Evolutionary conservation across 495 filamentous ascomycete species (phyloP).

Genomic region (Hypoxylon lienhwacheense): DNA sequence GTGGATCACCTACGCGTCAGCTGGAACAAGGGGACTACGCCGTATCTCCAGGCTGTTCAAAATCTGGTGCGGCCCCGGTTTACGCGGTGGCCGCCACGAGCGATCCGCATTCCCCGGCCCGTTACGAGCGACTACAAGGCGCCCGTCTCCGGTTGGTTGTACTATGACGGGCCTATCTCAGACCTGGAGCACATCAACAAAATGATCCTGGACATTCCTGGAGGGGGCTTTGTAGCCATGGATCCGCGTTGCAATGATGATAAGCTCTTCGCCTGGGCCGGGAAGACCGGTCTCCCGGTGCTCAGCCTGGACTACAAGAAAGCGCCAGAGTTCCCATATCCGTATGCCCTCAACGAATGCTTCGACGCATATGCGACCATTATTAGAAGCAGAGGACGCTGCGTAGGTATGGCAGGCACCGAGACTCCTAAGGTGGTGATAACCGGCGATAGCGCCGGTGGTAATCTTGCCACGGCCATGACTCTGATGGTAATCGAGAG

Average conservation of each 20-base stretch:
- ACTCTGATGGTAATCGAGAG: slow-evolving; percentile 86
- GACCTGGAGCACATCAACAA: slow-evolving; percentile 74
- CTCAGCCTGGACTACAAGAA: slow-evolving; percentile 92
- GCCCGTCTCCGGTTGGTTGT: slow-evolving; percentile 85
- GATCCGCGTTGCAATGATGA: slow-evolving; percentile 87
- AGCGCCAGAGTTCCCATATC: slow-evolving; percentile 92
- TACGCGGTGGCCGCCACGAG: slow-evolving; percentile 75
- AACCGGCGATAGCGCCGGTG: slow-evolving; percentile 90
- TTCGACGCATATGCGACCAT: slow-evolving; percentile 91
- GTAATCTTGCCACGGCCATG: slow-evolving; percentile 81
- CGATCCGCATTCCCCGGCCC: slow-evolving; percentile 81
- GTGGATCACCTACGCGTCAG: slow-evolving; percentile 89
- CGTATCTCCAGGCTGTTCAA: slow-evolving; percentile 73
- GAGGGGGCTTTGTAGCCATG: slow-evolving; percentile 96
- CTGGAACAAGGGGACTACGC: slow-evolving; percentile 91
- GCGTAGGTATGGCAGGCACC: slow-evolving; percentile 78
- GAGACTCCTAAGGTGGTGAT: slow-evolving; percentile 73
- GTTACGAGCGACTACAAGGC: slow-evolving; percentile 75
- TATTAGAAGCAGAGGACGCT: slow-evolving; percentile 72
- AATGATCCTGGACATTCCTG: slow-evolving; percentile 88
- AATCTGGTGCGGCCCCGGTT: slow-evolving; percentile 73
- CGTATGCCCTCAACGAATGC: slow-evolving; percentile 93
- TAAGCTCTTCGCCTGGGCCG: slow-evolving; percentile 87
- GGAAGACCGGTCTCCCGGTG: slow-evolving; percentile 78
- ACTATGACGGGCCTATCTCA: slow-evolving; percentile 85